These are phyloP conservation scores for Chrysoporthe puriensis DNA, from an alignment of 2,329 filamentous ascomycete genomes.

Conservation along the genomic window DNA sequence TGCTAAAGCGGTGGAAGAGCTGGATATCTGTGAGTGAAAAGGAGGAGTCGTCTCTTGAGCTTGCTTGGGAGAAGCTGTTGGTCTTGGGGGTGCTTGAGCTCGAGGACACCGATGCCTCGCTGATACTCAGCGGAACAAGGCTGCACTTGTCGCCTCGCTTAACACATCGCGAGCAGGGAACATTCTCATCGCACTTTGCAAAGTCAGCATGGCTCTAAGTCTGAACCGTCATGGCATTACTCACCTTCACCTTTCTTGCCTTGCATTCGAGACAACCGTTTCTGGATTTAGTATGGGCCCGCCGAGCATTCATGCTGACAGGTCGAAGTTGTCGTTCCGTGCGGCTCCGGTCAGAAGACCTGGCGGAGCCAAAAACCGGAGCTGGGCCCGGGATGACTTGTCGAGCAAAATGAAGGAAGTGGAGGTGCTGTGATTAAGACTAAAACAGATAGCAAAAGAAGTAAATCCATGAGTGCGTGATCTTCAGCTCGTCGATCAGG, in stretches of 20 bases:
- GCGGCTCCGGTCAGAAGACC: constrained; percentile 11
- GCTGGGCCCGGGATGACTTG: neutral
- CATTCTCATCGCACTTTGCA: constrained; percentile 34
- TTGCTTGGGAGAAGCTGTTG: neutral
- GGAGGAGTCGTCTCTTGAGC: constrained; percentile 13
- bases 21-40: constrained; percentile 32
- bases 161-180: constrained; percentile 34
- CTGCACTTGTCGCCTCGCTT: constrained; percentile 34
- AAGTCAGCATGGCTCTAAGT: neutral
- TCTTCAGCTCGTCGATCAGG: neutral
- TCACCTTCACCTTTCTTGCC: constrained; percentile 24
- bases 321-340: neutral
- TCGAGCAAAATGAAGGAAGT: neutral
- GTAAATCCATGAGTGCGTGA: neutral
- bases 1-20: constrained; percentile 34
- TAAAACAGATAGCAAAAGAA: neutral
- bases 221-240: neutral
- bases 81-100: neutral
- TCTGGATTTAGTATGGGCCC: constrained; percentile 27
- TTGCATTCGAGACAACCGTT: constrained; percentile 27
- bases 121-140: constrained; percentile 19
- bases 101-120: neutral
- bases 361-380: neutral
- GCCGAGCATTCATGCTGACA: constrained; percentile 19
- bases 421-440: neutral